Percentiles rank a stretch among this genome's conserved stretches.
Evolutionary conservation across 345 rosid genomes (phyloP).

Genomic region (Populus davidiana): DNA sequence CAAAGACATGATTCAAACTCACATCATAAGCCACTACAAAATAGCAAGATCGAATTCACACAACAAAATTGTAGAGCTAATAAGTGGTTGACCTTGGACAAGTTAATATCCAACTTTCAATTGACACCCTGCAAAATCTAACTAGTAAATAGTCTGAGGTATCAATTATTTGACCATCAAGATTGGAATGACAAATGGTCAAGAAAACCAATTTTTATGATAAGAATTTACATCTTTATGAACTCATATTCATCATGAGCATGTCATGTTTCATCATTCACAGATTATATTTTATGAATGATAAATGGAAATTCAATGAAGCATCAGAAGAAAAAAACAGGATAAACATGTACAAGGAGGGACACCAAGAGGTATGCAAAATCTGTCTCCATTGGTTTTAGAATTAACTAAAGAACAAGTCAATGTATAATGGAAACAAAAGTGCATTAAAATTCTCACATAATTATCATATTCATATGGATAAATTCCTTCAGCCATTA

Average conservation of each 20-base stretch:
- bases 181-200: not conserved
- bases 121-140: not conserved
- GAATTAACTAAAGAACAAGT: too few species aligned
- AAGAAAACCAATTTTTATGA: not conserved
- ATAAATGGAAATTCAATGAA: not conserved
- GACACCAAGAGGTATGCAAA: too few species aligned
- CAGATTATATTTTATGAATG: not conserved
- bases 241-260: not conserved
- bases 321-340: not conserved
- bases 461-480: too few species aligned
- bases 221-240: not conserved
- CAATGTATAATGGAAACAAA: too few species aligned
- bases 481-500: too few species aligned
- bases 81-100: not conserved
- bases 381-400: too few species aligned
- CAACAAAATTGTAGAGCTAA: not conserved
- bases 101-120: not conserved
- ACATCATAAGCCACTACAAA: conserved; percentile 1
- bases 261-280: too few species aligned
- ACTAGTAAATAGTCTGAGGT: not conserved
- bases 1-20: not conserved
- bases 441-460: too few species aligned
- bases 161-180: not conserved
- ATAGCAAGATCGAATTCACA: conserved; percentile 1
- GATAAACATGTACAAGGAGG: too few species aligned